A percentile compares a stretch with the other conserved stretches of the same genome.
phyloP scores from a whole-genome alignment of 1,139 yeast genomes.

The Hansenula lynferdii region DNA sequence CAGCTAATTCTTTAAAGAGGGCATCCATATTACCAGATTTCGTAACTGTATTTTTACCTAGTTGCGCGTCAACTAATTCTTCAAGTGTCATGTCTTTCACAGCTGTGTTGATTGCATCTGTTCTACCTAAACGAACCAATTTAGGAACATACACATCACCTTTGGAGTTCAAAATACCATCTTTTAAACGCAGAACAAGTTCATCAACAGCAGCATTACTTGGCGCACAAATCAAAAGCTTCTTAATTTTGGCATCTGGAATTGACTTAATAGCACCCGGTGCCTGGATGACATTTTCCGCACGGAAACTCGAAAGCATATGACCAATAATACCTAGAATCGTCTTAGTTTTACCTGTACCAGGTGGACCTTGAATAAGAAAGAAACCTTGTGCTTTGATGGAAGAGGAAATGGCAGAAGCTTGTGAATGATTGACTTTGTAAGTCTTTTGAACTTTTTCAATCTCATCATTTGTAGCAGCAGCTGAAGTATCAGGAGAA shows the following conservation, averaged over 20 bases:
- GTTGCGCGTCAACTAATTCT: conserved; percentile 71
- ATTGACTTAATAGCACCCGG: conserved; percentile 13
- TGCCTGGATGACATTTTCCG: conserved; percentile 22
- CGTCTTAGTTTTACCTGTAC: conserved; percentile 98
- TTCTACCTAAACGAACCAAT: conserved; percentile 85
- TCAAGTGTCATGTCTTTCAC: conserved; percentile 85
- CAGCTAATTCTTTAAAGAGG: conserved; percentile 27
- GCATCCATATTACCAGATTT: conserved; percentile 23
- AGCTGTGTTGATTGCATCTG: conserved; percentile 81
- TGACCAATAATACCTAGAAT: conserved; percentile 89
- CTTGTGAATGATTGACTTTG: conserved; percentile 82
- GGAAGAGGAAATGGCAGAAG: conserved; percentile 78
- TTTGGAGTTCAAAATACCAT: conserved; percentile 56
- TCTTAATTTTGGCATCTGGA: conserved; percentile 33
- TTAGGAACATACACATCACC: conserved; percentile 62
- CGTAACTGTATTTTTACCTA: conserved; percentile 38
- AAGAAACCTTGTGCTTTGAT: conserved; percentile 71
- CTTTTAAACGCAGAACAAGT: conserved; percentile 76
- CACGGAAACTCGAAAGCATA: conserved; percentile 42
- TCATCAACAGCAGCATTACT: conserved; percentile 99
- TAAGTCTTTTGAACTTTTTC: conserved; percentile 40
- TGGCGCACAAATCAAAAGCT: conserved; percentile 91
- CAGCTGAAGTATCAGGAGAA: conserved; percentile 43
- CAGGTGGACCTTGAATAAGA: conserved; percentile 96
- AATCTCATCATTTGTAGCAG: conserved; percentile 33